These are phyloP conservation scores for Mortierella claussenii DNA, from an alignment of 192 early-diverging fungal genomes.

Conservation along the genomic window DNA sequence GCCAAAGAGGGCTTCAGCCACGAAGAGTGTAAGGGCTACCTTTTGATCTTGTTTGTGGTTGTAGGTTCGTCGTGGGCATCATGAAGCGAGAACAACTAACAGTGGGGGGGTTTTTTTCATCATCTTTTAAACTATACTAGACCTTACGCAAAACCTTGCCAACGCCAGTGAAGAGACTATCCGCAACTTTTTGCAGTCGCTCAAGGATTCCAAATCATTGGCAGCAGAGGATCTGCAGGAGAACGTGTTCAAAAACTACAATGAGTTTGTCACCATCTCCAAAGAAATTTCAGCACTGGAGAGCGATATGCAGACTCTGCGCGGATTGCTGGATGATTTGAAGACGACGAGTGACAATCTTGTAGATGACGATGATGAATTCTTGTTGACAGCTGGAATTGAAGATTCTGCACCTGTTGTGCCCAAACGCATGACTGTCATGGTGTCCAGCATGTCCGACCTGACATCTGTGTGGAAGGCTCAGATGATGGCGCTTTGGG, in stretches of 20 bases:
- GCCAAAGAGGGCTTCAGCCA: conserved; percentile 62
- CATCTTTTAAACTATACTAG: too few species aligned
- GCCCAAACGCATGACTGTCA: conserved; percentile 50
- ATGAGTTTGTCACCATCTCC: conserved; percentile 86
- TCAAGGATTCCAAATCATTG: conserved; percentile 72
- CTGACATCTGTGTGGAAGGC: conserved; percentile 64
- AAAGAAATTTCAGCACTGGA: conserved; percentile 86
- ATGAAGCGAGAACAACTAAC: too few species aligned
- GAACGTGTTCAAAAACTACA: conserved; percentile 89
- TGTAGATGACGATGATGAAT: conserved; percentile 54
- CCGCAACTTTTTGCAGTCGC: conserved; percentile 60
- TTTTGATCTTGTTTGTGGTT: too few species aligned
- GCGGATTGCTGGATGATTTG: conserved; percentile 75
- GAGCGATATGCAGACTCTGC: conserved; percentile 77
- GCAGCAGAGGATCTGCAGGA: conserved; percentile 78
- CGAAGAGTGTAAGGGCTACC: conserved; percentile 67
- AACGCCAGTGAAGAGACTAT: conserved; percentile 68
- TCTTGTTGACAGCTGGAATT: conserved; percentile 45
- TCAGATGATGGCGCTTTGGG: conserved; percentile 67
- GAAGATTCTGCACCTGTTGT: conserved; percentile 58
- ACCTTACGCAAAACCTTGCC: conserved; percentile 63
- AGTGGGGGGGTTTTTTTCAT: not conserved
- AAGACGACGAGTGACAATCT: conserved; percentile 61
- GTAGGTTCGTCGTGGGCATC: too few species aligned
- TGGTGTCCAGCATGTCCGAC: conserved; percentile 58